Evolutionary conservation across 345 rosid genomes (phyloP), one percentile per base, ranked within the genome.

Genomic region (Cardiospermum halicacabum): DNA sequence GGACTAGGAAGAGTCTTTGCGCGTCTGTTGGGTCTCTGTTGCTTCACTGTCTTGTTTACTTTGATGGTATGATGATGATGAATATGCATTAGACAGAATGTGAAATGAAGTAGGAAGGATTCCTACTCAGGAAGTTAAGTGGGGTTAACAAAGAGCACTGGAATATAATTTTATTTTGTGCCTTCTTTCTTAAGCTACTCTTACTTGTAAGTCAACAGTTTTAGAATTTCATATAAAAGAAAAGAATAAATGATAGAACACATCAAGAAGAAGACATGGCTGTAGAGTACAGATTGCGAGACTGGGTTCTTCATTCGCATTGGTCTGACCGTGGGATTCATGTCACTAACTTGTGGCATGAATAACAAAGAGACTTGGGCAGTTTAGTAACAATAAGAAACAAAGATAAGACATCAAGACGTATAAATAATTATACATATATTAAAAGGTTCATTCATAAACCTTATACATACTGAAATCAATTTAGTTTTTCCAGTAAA

Each of bases 1-100:
- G 97, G 56, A 93, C 97, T 26, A 90, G 83, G 69, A 88, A 84
- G 57, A 93, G 96, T 53, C 79, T 82, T 25, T 92, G 97, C 11
- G 88, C 81, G 74, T 75, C 80, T 28, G 73, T 67, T n/a, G 96
- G 84, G 72, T 88, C 89, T 71, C 82, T 78, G 69, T 81, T 83
- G 67, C 64, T 7, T 21, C 34, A 28, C 31, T 64, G 64, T 62
- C 71, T 43, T 59, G 71, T 7, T 32, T 37, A 43, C 60, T 68
- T 32, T 37, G 56, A 1, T 60, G 64, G 5, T 64, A 51, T n/a
- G 74, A 79, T 19, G 80, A 56, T 7, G 79, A 67, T 51, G n/a
- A n/a, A n/a, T 68, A 69, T 58, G 62, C 37, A 69, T 61, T 60
- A 24, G 48, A 24, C 5, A 47, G 27, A 37, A 42, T 28, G 48